Evolutionary conservation across 2,329 filamentous ascomycete species (phyloP).

Genomic region (Exophiala viscosa): DNA sequence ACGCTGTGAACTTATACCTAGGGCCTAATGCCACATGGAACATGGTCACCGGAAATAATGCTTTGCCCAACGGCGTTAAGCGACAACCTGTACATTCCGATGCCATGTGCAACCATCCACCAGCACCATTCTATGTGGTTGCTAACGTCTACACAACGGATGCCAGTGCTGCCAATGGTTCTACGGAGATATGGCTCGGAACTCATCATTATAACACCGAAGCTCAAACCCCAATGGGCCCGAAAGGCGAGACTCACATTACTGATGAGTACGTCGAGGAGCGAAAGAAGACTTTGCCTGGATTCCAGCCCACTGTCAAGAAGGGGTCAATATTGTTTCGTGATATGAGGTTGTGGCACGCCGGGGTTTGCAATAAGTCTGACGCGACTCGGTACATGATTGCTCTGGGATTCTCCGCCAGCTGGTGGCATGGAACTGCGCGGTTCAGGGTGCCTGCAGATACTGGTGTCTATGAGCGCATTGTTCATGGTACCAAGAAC

Average conservation of each 20-base stretch:
- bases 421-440: constrained; percentile 15
- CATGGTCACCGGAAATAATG: constrained; percentile 39
- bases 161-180: constrained; percentile 44
- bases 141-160: constrained; percentile 47
- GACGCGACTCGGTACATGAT: constrained; percentile 45
- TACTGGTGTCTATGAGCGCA: constrained; percentile 9
- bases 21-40: neutral
- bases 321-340: constrained; percentile 55
- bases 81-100: constrained; percentile 42
- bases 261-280: constrained; percentile 33
- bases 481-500: constrained; percentile 12
- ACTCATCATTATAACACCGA: constrained; percentile 36
- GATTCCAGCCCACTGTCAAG: constrained; percentile 38
- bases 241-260: constrained; percentile 17
- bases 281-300: constrained; percentile 32
- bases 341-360: constrained; percentile 61
- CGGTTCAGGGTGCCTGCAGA: constrained; percentile 9
- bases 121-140: constrained; percentile 46
- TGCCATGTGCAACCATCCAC: constrained; percentile 44
- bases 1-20: constrained; percentile 33
- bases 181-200: constrained; percentile 50
- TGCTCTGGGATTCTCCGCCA: constrained; percentile 30
- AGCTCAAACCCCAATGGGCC: neutral
- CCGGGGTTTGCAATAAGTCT: constrained; percentile 56
- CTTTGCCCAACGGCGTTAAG: constrained; percentile 35